Evolutionary conservation across 1,284 basidiomycete genomes (phyloP).

Genomic region (Puccinia coronata): DNA sequence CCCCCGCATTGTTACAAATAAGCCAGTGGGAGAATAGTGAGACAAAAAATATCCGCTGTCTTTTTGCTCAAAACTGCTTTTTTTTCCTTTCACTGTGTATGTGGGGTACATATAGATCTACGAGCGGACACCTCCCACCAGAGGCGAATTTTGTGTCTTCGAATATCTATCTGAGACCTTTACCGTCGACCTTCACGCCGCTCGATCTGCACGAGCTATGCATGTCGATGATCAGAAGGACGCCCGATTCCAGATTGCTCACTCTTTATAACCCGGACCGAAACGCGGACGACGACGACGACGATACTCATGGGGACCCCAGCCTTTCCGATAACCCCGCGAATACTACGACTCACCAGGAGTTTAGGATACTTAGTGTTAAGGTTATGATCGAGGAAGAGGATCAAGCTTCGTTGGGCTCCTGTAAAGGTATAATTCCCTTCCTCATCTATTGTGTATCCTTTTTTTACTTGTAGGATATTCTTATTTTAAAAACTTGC

Average conservation of each 20-base stretch:
- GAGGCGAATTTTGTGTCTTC: constrained; percentile 25
- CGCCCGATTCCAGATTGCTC: background rate
- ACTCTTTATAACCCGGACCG: background rate
- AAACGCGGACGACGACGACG: background rate
- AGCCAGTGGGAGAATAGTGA: too few species aligned
- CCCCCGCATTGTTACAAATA: too few species aligned
- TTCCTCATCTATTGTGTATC: background rate
- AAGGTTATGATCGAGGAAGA: constrained; percentile 46
- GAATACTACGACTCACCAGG: too few species aligned
- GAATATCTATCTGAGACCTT: constrained; percentile 41
- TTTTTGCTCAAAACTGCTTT: too few species aligned
- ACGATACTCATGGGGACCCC: background rate
- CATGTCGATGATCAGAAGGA: constrained; percentile 4
- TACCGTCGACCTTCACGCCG: constrained; percentile 23
- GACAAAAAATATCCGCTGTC: too few species aligned
- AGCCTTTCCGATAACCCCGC: background rate
- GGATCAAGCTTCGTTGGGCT: background rate
- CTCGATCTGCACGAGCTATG: constrained; percentile 20
- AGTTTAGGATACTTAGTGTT: constrained; percentile 27
- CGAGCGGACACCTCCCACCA: too few species aligned
- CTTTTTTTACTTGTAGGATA: background rate
- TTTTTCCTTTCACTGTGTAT: background rate
- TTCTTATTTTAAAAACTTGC: background rate
- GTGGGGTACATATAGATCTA: too few species aligned
- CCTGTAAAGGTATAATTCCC: constrained; percentile 32